A percentile compares a stretch with the other conserved stretches of the same genome.
phyloP scores from a whole-genome alignment of 176 grass and related monocot genomes.

The Metroxylon sagu region DNA sequence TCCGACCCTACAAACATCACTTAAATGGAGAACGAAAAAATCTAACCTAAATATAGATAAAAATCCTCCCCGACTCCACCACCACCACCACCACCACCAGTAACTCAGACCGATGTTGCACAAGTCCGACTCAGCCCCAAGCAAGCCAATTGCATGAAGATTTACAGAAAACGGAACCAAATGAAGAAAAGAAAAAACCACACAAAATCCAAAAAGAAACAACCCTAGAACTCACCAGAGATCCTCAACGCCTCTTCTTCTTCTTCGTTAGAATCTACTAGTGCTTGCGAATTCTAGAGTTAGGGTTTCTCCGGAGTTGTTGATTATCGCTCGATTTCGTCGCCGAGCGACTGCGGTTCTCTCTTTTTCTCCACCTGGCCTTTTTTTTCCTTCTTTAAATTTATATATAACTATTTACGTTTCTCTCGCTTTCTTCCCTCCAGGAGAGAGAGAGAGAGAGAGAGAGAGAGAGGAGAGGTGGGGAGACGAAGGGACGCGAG shows the following conservation, averaged over 20 bases:
- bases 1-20: slow-evolving; percentile 1
- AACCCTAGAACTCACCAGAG: too few species aligned
- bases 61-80: too few species aligned
- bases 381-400: slow-evolving; percentile 9
- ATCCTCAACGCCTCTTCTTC: not conserved
- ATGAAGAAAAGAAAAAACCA: too few species aligned
- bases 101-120: too few species aligned
- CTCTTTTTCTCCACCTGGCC: slow-evolving; percentile 2
- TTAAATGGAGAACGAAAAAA: too few species aligned
- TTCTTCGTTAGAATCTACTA: not conserved
- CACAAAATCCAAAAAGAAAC: not conserved
- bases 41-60: too few species aligned
- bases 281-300: slow-evolving; percentile 18
- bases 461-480: not conserved
- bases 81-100: too few species aligned
- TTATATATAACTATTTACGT: not conserved
- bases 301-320: slow-evolving; percentile 17
- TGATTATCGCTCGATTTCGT: slow-evolving; percentile 8
- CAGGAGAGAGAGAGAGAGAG: slow-evolving; percentile 5
- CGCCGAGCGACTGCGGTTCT: not conserved
- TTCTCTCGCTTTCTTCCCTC: slow-evolving; percentile 23
- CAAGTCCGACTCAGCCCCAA: too few species aligned
- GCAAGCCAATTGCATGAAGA: too few species aligned
- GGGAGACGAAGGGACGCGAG: too few species aligned
- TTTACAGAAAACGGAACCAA: too few species aligned